These are phyloP conservation scores for Clarireedia hainanense DNA, from an alignment of 2,329 filamentous ascomycete genomes.

Conservation along the genomic window DNA sequence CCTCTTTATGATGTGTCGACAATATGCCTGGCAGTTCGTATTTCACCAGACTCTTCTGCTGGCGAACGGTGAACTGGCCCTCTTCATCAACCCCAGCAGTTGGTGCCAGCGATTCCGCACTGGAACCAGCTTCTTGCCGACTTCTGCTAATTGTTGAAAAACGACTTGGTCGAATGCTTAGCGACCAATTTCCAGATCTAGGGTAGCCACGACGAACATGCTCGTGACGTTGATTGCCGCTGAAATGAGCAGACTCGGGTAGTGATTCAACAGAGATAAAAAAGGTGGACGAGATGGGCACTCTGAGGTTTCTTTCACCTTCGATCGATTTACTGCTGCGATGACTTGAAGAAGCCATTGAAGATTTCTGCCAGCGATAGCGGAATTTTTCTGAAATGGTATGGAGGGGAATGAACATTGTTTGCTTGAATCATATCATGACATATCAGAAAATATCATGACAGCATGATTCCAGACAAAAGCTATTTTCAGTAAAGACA, in stretches of 20 bases:
- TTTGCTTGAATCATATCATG: too few relatives aligned
- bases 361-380: too few relatives aligned
- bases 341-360: background rate
- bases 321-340: background rate
- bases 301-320: background rate
- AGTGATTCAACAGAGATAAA: constrained; percentile 4
- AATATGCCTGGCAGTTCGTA: constrained; percentile 9
- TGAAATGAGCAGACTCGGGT: background rate
- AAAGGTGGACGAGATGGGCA: constrained; percentile 5
- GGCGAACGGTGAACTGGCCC: background rate
- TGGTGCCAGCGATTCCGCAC: background rate
- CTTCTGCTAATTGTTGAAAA: too few relatives aligned
- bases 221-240: background rate
- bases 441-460: too few relatives aligned
- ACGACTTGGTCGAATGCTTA: background rate
- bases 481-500: too few relatives aligned
- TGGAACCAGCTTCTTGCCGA: too few relatives aligned
- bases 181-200: background rate
- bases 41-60: background rate
- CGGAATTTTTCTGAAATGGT: too few relatives aligned
- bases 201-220: background rate
- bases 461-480: too few relatives aligned
- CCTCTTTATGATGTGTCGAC: constrained; percentile 9
- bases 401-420: too few relatives aligned
- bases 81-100: background rate